Evolutionary conservation across 345 rosid species (phyloP), one percentile per base, ranked within the genome.

Genomic region (Aquilaria sinensis): DNA sequence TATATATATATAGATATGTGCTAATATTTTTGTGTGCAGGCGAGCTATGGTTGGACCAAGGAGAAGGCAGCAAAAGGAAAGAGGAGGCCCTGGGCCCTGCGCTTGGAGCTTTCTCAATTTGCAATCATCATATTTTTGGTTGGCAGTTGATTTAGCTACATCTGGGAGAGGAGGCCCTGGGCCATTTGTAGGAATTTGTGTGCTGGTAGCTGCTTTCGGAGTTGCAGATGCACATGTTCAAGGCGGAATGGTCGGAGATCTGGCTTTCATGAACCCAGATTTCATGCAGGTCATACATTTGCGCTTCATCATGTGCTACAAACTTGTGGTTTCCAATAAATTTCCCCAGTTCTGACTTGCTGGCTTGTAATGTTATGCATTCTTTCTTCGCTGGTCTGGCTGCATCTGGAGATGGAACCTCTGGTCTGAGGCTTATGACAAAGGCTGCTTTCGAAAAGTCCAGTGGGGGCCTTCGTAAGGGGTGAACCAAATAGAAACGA

Each of bases 201-300:
- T 60, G 5, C 47, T 85, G n/a, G 85, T 84, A 61, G 85, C 80
- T 47, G 61, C 60, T 16, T 87, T 87, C 69, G 96, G 92, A 10
- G 57, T 85, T 2, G 92, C 89, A n/a, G 92, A 90, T 70, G 97
- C 92, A 6, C 78, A 67, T 57, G 86, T 88, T 62, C 83, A 84
- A 67, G 97, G 97, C 64, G 96, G 97, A 56, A 77, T 90, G 80
- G 77, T 85, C 41, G 97, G 96, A 3, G 97, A 90, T 52, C 67
- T 90, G 37, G 81, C 90, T 47, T 79, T 91, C 82, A 91, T 91
- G 96, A 78, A 72, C 66, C 88, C 90, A 53, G 97, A 85, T 53
- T 77, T 90, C 67, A 75, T 90, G 62, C 97, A 87, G 84, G 95
- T 83, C 56, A 10, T 41, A 6, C 2, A 64, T 59, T 70, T 7